Evolutionary conservation across 2,329 filamentous ascomycete species (phyloP).

Genomic region (Microdochium paspali): DNA sequence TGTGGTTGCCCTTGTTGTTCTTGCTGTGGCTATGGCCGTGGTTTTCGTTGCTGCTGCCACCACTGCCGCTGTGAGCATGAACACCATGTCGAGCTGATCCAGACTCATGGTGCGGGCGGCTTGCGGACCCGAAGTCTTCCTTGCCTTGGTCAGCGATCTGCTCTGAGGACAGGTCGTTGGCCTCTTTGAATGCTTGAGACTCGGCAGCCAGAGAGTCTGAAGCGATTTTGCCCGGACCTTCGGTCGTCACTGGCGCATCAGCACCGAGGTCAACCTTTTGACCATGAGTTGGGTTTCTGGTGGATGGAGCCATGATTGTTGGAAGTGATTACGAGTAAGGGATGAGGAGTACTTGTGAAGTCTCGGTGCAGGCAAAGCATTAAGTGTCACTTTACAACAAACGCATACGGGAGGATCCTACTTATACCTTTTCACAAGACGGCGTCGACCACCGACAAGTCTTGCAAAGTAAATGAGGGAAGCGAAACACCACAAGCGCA

Average conservation of each 20-base stretch:
- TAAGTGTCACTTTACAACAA: no score
- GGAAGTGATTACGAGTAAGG: neutral
- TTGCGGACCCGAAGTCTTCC: slow-evolving; percentile 12
- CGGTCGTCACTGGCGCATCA: slow-evolving; percentile 41
- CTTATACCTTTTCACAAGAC: no score
- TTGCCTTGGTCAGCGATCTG: slow-evolving; percentile 41
- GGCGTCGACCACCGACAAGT: no score
- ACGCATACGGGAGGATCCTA: no score
- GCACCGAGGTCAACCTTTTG: slow-evolving; percentile 35
- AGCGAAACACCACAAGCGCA: no score
- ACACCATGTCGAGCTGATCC: slow-evolving; percentile 38
- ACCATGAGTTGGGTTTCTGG: slow-evolving; percentile 15
- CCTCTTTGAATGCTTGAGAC: slow-evolving; percentile 40
- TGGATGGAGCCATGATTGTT: neutral
- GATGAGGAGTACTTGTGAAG: no score
- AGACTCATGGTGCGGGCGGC: slow-evolving; percentile 14
- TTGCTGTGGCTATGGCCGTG: no score
- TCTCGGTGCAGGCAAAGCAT: no score
- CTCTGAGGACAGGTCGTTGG: slow-evolving; percentile 54
- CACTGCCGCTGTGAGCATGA: neutral
- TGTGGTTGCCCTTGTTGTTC: neutral
- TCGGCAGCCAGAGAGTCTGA: slow-evolving; percentile 69
- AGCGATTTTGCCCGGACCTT: slow-evolving; percentile 54
- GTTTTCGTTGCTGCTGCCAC: neutral
- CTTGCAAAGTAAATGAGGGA: no score